Evolutionary conservation across 352 stramenopile genomes (phyloP).

Genomic region (Thalassiosira hispida): DNA sequence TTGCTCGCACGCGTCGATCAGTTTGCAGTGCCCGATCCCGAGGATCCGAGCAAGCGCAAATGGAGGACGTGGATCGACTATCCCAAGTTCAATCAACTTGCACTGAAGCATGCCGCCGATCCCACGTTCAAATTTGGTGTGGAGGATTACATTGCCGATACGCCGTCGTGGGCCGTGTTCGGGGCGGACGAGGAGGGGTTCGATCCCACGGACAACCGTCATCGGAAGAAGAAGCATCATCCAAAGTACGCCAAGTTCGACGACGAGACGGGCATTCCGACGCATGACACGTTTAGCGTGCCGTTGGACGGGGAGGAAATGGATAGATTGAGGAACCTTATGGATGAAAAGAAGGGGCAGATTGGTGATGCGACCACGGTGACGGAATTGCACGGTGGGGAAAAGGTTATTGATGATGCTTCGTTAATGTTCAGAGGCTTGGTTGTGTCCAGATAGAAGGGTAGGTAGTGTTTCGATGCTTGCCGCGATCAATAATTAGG

Average conservation of each 20-base stretch:
- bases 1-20: slow-evolving; percentile 90
- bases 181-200: slow-evolving; percentile 95
- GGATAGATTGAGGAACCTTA: slow-evolving; percentile 49
- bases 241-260: slow-evolving; percentile 80
- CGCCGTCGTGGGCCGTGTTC: slow-evolving; percentile 95
- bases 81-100: slow-evolving; percentile 92
- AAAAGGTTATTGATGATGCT: slow-evolving; percentile 78
- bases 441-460: slow-evolving; percentile 59
- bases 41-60: slow-evolving; percentile 68
- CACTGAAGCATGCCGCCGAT: slow-evolving; percentile 52
- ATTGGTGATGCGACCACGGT: slow-evolving; percentile 70
- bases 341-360: slow-evolving; percentile 72
- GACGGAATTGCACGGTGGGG: slow-evolving; percentile 70
- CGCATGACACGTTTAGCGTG: slow-evolving; percentile 73
- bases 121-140: slow-evolving; percentile 87
- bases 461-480: not conserved
- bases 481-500: not conserved
- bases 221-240: slow-evolving; percentile 81
- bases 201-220: slow-evolving; percentile 92
- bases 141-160: slow-evolving; percentile 94
- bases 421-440: slow-evolving; percentile 82
- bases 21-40: slow-evolving; percentile 77
- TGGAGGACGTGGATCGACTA: slow-evolving; percentile 99
- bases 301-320: slow-evolving; percentile 58
- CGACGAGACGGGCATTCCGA: slow-evolving; percentile 70